phyloP scores from a whole-genome alignment of 2,329 filamentous ascomycete genomes.

The Scolecobasidium constrictum region DNA sequence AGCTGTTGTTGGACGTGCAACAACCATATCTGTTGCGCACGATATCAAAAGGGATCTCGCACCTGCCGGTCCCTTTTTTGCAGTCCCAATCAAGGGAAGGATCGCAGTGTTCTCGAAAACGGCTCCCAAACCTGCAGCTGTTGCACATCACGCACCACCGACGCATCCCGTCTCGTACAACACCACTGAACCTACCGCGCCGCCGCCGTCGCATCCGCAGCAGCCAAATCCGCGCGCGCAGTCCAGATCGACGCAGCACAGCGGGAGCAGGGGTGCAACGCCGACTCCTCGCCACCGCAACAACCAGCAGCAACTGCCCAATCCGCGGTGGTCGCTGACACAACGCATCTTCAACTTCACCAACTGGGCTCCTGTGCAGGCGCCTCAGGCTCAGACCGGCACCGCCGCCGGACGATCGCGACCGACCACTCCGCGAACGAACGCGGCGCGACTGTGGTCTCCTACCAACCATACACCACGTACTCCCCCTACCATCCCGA shows the following conservation, averaged over 20 bases:
- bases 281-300: background rate
- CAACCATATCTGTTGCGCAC: no score
- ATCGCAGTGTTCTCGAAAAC: no score
- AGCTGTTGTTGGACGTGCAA: no score
- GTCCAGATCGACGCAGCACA: background rate
- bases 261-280: background rate
- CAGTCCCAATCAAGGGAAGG: no score
- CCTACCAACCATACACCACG: constrained; percentile 51
- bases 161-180: background rate
- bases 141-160: background rate
- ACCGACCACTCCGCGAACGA: constrained; percentile 20
- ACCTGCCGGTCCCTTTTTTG: no score
- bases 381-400: background rate
- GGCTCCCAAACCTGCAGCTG: background rate
- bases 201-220: background rate
- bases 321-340: constrained; percentile 16
- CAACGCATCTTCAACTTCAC: constrained; percentile 29
- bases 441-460: constrained; percentile 47
- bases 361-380: constrained; percentile 11
- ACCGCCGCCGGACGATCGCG: constrained; percentile 17
- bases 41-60: no score
- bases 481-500: constrained; percentile 26
- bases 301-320: background rate
- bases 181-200: background rate
- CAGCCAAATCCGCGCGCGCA: background rate